phyloP scores from a whole-genome alignment of 192 early-diverging fungal species.

The Thoreauomyces humboldtii region DNA sequence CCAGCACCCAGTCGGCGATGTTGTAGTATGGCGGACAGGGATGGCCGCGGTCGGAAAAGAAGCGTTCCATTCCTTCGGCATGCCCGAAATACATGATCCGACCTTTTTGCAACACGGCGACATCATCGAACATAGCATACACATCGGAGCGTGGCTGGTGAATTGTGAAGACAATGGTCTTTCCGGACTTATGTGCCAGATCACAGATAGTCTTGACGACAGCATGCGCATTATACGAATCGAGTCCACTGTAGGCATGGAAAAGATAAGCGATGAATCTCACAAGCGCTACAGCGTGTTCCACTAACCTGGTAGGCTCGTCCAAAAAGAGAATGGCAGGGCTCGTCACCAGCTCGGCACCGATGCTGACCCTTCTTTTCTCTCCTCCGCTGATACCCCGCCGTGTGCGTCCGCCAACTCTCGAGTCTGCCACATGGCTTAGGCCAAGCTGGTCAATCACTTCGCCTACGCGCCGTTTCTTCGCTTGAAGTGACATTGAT shows the following conservation, averaged over 20 bases:
- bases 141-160: conserved; percentile 86
- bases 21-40: conserved; percentile 72
- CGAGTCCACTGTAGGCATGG: conserved; percentile 36
- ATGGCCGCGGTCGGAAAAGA: conserved; percentile 50
- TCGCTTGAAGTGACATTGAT: conserved; percentile 45
- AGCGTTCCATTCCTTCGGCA: conserved; percentile 39
- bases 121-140: conserved; percentile 79
- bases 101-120: conserved; percentile 71
- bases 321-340: conserved; percentile 53
- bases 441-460: conserved; percentile 68
- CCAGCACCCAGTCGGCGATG: conserved; percentile 70
- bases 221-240: conserved; percentile 56
- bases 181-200: conserved; percentile 55
- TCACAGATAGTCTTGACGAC: conserved; percentile 62
- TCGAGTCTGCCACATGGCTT: conserved; percentile 54
- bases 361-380: conserved; percentile 60
- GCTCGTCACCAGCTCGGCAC: conserved; percentile 51
- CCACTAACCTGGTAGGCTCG: conserved; percentile 48
- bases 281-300: conserved; percentile 34
- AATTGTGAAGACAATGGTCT: conserved; percentile 82
- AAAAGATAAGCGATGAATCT: conserved; percentile 31
- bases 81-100: conserved; percentile 61
- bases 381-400: conserved; percentile 52
- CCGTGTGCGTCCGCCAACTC: conserved; percentile 33
- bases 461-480: conserved; percentile 60